Evolutionary conservation across 2,329 filamentous ascomycete genomes (phyloP), one percentile per base, ranked within the genome.

Genomic region (Cordyceps tenuipes): DNA sequence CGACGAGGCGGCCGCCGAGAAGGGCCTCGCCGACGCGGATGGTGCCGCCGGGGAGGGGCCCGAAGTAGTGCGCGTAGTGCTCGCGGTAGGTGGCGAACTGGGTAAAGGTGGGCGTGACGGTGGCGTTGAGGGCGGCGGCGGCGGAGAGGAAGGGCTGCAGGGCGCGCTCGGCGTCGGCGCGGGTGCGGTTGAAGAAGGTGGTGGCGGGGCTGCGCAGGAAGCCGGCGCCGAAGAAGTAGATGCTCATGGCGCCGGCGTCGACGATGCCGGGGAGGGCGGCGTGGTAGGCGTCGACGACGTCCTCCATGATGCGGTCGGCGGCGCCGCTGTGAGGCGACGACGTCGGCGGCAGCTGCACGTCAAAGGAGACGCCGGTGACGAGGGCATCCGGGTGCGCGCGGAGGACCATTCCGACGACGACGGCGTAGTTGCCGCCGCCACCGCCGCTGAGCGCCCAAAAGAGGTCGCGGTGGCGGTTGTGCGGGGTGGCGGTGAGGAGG

Each of bases 381-480:
- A 34, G 5, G 23, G 52, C 52, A 9, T 47, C 44, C 9, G 51
- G 39, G 19, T 51, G 31, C 29, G 44, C 53, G n/a, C n/a, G 34
- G 43, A 56, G n/a, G 13, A 39, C 19, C 29, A 26, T 1, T 43
- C 50, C 26, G 59, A 49, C 62, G 43, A 83, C 77, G 1, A 84
- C 72, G 1, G 74, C 82, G 63, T 77, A 85, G 3, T 74, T 82
- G 3, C 80, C 80, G 17, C 75, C 77, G 4, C 83, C 82, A 2
- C 82, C 81, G 5, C 82, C 81, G 49, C 74, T 72, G 2, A 84
- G 69, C 3, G 82, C 83, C 82, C 82, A 87, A 70, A 81, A 85
- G 5, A 86, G 72, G 54, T 85, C 82, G 2, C 34, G 34, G 0
- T 71, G 57, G 61, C 84, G 78, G 15, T 76, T 62, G 1, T 68